Evolutionary conservation across 1,139 yeast genomes (phyloP), one percentile per base, ranked within the genome.

Genomic region (Saccharomyces uvarum): DNA sequence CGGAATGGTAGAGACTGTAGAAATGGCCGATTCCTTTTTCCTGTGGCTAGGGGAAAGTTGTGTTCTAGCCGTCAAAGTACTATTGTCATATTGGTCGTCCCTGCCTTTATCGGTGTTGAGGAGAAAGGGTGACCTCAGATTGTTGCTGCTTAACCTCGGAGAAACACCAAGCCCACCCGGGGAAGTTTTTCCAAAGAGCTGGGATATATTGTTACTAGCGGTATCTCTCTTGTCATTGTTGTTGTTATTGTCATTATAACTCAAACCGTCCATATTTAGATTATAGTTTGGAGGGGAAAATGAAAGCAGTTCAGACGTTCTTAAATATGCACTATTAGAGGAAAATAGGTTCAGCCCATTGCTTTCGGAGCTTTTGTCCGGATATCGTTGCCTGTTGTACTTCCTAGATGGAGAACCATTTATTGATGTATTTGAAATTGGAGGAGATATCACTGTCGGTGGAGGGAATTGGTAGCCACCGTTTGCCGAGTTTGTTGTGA

Each of bases 391-490:
- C 24, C 44, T 38, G 19, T 19, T 26, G 44, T 19, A 38, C 19
- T 38, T 59, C 47, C 62, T 59, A 4, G 61, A 53, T n/a, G 67
- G 66, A 6, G 67, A 64, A 8, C 65, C 67, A 51, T 60, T 63
- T 38, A 63, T 54, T n/a, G 66, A 59, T 1, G 62, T 59, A 44
- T 57, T 59, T n/a, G 64, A 60, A 26, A 42, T 29, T 11, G 65
- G 56, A 2, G 64, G 62, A 7, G 61, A 59, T 27, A 58, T 48
- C 57, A 59, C 55, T 5, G 58, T 49, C 29, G 66, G 69, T 3
- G 70, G 69, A 13, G 72, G 72, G 50, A 69, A 69, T 51, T 65
- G 65, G 53, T 67, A 69, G 11, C 60, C 63, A 5, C 71, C 70
- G 41, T 55, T 57, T n/a, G 61, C 59, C 11, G 68, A 63, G 53